Evolutionary conservation across 352 stramenopile genomes (phyloP).

Genomic region (Globisporangium sylvaticum): DNA sequence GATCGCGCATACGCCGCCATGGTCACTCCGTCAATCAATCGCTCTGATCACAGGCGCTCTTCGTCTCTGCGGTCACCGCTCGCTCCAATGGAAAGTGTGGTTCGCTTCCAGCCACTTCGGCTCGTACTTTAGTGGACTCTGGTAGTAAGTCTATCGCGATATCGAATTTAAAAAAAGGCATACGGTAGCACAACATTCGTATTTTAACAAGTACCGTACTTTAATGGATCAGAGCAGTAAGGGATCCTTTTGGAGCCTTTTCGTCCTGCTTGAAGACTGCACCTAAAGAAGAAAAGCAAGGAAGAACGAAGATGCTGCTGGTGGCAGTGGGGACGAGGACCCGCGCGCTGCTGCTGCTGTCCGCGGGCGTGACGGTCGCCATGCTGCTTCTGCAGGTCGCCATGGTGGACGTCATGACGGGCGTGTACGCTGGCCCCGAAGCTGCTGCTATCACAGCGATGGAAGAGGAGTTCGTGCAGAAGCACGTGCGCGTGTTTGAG

Average conservation of each 20-base stretch:
- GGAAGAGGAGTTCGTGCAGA: neutral
- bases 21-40: conserved; percentile 3
- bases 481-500: conserved; percentile 30
- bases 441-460: neutral
- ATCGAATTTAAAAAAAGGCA: neutral
- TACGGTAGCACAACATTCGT: no score
- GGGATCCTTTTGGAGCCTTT: neutral
- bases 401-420: conserved; percentile 40
- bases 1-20: conserved; percentile 63
- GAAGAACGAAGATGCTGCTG: conserved; percentile 3
- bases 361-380: conserved; percentile 27
- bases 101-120: conserved; percentile 32
- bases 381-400: conserved; percentile 51
- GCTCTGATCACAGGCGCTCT: neutral
- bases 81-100: conserved; percentile 15
- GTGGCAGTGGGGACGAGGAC: conserved; percentile 16
- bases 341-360: conserved; percentile 35
- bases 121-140: conserved; percentile 6
- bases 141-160: neutral
- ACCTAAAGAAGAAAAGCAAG: conserved; percentile 3
- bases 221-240: neutral
- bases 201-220: neutral
- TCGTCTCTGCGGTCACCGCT: neutral
- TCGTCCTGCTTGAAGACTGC: conserved; percentile 26
- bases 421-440: conserved; percentile 25